Conservation (phyloP, 257 asterid species). For the Solanum dulcamara region DNA sequence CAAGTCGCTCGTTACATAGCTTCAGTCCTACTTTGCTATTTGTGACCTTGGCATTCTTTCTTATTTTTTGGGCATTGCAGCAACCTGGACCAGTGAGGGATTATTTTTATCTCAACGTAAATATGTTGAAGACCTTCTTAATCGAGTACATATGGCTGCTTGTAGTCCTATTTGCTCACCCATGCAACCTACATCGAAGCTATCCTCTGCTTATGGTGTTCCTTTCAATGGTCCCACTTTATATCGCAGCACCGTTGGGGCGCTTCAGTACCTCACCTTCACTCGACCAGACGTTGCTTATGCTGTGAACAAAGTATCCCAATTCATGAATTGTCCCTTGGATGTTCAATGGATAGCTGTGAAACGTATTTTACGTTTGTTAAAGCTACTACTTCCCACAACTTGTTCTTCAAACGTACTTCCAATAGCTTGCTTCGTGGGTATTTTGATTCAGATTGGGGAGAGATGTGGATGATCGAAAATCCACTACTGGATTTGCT, state of each 20-base stretch:
- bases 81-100: not conserved
- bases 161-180: not conserved
- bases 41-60: not conserved
- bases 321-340: not conserved
- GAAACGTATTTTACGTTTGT: not conserved
- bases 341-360: not conserved
- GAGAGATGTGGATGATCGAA: not conserved
- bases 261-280: not conserved
- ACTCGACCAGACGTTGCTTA: not conserved
- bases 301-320: not conserved
- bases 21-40: not conserved
- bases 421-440: not conserved
- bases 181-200: not conserved
- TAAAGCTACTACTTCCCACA: not conserved
- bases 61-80: not conserved
- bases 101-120: not conserved
- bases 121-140: not conserved
- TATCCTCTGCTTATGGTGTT: not conserved
- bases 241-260: not conserved
- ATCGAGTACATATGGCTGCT: not conserved
- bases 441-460: not conserved
- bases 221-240: not conserved
- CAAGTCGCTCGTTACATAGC: not conserved
- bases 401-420: not conserved
- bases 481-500: not conserved